Base-by-base conservation (phyloP, 2,329 filamentous ascomycete species). In the Venturia carpophila region DNA sequence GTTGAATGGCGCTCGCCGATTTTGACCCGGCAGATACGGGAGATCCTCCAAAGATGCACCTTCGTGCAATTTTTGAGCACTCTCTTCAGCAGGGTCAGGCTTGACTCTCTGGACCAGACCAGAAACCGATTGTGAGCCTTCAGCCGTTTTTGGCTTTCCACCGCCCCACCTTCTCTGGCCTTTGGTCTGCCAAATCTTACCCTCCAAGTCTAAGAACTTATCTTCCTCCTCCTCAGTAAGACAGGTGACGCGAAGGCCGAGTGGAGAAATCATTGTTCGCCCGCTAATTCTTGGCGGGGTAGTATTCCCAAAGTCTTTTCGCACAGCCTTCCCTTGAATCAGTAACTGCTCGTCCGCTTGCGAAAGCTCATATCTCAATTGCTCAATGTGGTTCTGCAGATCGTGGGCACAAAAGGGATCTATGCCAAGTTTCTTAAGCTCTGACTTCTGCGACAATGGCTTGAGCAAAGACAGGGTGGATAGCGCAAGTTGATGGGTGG, bases 251-350 rank as follows among this genome's bases (percentile, higher is more conserved):
- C 88, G 90, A 5, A 45, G 15, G 13, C 90, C 89, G 67, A 88
- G 86, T 0, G 89, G 88, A 0, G 89, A 92, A 63, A 92, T 84
- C 69, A 92, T 82, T 68, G 89, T 85, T 34, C 87, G 82, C 1
- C 77, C 76, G 66, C 78, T 79, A 37, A 75, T 69, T n/a, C 74
- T 76, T 10, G 19, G n/a, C 10, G 19, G 37, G 41, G 73, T 75
- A 30, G 78, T 75, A n/a, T 76, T 72, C 24, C 52, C 52, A n/a
- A 75, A 75, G 39, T 73, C 75, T 24, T 79, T 75, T 34, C 75
- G 75, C 15, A 80, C 71, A 3, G 73, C 83, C 67, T 73, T 82
- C 65, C 85, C 86, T 67, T 88, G 66, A 77, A 75, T 47, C 73
- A 71, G 69, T 75, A 73, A 65, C 73, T 73, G 15, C 73, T 71